Base-by-base conservation (phyloP, 2,329 filamentous ascomycete genomes). In the Neopestalotiopsis clavispora region DNA sequence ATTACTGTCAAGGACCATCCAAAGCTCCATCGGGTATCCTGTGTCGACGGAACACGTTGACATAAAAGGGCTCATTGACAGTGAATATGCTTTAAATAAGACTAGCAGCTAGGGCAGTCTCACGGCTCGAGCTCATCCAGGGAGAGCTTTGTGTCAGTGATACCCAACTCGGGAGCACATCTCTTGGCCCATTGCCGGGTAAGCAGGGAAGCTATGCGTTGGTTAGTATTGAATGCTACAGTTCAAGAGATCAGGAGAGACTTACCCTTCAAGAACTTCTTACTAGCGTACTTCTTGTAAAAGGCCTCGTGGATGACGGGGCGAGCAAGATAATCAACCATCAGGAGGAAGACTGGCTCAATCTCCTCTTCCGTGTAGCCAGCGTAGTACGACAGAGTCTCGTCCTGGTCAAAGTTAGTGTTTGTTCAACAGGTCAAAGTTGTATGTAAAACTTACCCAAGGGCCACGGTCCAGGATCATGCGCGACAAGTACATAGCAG, bases 271-370 rank as follows among this genome's bases (percentile, higher is more conserved):
- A 98, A 85, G 84, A 98, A 99, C 84, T 97, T 98, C 87, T 98
- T 99, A 89, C 94, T 97, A 68, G 96, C 96, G 80, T 99, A 99
- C 83, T 99, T 99, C 89, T 97, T 97, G 88, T 98, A 98, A 87
- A 99, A 98, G 49, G 96, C 97, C 80, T 98, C 95, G 78, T 99
- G 96, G 58, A 91, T 89, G 67, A 98, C 93, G 32, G 95, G 96
- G 13, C 93, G 91, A 69, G 93, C 92, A 52, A 99, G 91, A 80
- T 99, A 99, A 81, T 99, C 95, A 71, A 99, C 90, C 95, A 99
- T 98, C 70, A 98, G 87, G 75, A 92, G 89, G 78, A 97, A 94
- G 56, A 98, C 93, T 12, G 95, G 95, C 80, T 95, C 89, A 74
- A 99, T 94, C 82, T 99, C 94, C 61, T 95, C 90, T 80, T 98